Conservation (phyloP, 1,284 basidiomycete genomes). For the Mixia osmundae region DNA sequence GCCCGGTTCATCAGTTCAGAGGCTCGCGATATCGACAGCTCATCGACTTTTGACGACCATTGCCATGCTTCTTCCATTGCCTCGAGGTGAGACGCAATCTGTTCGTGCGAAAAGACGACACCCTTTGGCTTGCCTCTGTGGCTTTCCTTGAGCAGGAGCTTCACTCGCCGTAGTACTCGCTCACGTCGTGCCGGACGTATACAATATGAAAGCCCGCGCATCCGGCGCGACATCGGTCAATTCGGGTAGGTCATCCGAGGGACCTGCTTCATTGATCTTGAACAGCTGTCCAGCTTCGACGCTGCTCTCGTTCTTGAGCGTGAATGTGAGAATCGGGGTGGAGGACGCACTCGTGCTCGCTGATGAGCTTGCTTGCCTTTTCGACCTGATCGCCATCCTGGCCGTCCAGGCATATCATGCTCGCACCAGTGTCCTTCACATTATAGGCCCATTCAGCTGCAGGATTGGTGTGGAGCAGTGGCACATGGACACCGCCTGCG, state of each 20-base stretch:
- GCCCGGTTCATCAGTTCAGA: too few relatives aligned
- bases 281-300: not conserved
- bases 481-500: conserved; percentile 19
- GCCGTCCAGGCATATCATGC: conserved; percentile 12
- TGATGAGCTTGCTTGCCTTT: conserved; percentile 11
- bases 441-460: conserved; percentile 20
- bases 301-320: not conserved
- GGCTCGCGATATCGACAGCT: too few relatives aligned
- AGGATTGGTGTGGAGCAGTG: conserved; percentile 19
- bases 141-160: not conserved
- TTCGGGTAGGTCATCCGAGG: conserved; percentile 6
- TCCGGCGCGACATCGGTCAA: conserved; percentile 11
- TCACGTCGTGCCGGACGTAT: conserved; percentile 20
- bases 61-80: conserved; percentile 18
- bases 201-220: conserved; percentile 21
- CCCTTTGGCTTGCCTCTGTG: conserved; percentile 21
- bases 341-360: too few relatives aligned
- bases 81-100: conserved; percentile 18
- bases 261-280: conserved; percentile 6
- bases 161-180: not conserved
- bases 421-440: conserved; percentile 15
- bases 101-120: conserved; percentile 20
- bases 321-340: too few relatives aligned
- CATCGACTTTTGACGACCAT: too few relatives aligned
- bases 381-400: conserved; percentile 16